Percentiles rank a stretch among this genome's conserved stretches.
Evolutionary conservation across 139 green algal species (phyloP).

Genomic region (Diplosphaera chodatii): DNA sequence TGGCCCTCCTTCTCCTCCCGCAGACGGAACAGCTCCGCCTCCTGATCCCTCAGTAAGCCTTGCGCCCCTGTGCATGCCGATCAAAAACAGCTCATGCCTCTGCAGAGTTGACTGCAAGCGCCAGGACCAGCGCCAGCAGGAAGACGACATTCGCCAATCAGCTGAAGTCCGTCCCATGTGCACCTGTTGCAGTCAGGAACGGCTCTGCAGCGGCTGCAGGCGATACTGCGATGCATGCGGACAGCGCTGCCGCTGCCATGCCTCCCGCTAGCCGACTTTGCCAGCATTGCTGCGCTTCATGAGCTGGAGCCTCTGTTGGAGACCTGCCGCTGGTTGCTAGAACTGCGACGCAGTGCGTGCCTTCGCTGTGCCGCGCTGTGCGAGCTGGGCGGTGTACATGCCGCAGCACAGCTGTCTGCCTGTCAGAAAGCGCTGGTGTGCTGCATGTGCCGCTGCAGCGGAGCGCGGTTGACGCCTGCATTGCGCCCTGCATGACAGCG

Average conservation of each 20-base stretch:
- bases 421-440: no score
- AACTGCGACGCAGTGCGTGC: not conserved
- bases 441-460: not conserved
- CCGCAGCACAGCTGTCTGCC: not conserved
- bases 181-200: not conserved
- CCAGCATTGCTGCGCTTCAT: not conserved
- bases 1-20: constrained; percentile 57
- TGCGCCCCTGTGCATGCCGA: constrained; percentile 33
- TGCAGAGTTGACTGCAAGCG: no score
- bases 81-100: not conserved
- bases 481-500: not conserved
- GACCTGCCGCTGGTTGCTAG: not conserved
- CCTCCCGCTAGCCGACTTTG: not conserved
- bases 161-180: no score
- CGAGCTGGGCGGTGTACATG: no score
- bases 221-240: not conserved
- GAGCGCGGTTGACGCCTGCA: not conserved
- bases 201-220: not conserved
- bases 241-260: not conserved
- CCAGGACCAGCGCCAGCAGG: no score
- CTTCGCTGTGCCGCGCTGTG: not conserved
- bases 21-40: constrained; percentile 57
- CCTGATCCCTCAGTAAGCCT: constrained; percentile 66
- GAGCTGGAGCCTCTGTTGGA: no score
- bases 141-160: no score